Evolutionary conservation across 768 basidiomycete species (phyloP), one percentile per base, ranked within the genome.

Genomic region (Tephrocybe sp.): DNA sequence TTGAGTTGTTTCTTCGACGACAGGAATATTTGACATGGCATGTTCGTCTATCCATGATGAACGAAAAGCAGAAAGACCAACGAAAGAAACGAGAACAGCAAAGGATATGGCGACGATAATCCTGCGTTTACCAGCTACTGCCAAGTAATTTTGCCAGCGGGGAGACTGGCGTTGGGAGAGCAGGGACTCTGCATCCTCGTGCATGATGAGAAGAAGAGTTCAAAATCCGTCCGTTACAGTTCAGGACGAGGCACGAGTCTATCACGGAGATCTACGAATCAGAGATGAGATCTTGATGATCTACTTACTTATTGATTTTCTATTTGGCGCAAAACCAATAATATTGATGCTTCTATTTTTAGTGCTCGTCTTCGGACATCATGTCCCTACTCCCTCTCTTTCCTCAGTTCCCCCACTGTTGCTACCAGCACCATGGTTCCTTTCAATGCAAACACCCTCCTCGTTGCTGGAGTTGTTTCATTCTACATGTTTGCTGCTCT

Each of bases 401-500:
- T 48, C 34, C 38, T 14, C 19, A 36, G 5, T 16, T 10, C 16
- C 40, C 20, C 26, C 36, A 14, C 35, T 35, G 44, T 34, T 32
- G 43, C 45, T 55, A 48, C 49, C 43, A 60, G 38, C 43, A n/a
- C n/a, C n/a, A 73, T 74, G 72, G 51, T 61, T 47, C 39, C 61
- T 53, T 42, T 62, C 48, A 58, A 52, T 55, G 57, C 68, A 10
- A 70, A 72, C 47, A 68, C 67, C 32, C 54, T 77, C 49, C 73
- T 83, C 64, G 82, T 89, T 40, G 82, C 83, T 13, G 79, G 66
- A n/a, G 88, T 91, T 20, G 87, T 89, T 54, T 56, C 74, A 6
- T 91, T 91, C 68, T 91, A 89, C 72, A 89, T 91, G 87, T 65
- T 68, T 17, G 78, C 87, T 2, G 88, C 88, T 3, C 71, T 91